Evolutionary conservation across 2,329 filamentous ascomycete genomes (phyloP), one percentile per base, ranked within the genome.

Genomic region (Scytalidium sp.): DNA sequence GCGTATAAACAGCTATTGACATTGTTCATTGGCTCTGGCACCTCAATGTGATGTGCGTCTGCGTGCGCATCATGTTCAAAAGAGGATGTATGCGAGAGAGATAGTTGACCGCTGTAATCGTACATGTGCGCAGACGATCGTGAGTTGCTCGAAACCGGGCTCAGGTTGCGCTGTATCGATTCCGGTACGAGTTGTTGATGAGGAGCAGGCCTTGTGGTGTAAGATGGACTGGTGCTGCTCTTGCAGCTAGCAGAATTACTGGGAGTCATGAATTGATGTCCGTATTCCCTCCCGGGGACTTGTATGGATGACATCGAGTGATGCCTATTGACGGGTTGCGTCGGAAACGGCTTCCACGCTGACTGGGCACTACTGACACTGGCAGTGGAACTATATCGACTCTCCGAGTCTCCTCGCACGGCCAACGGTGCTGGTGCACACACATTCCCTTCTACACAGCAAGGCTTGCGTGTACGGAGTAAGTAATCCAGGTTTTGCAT

Each of bases 1-100:
- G 73, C 73, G 50, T 69, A 64, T 17, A 71, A 59, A 46, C 64
- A 67, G 43, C 56, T 62, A 46, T 64, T 65, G 32, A 60, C 46
- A 42, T 65, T 64, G 21, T 7, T 43, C 15, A 49, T 42, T 10
- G 50, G 50, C 10, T 50, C 46, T 8, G 53, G 54, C 29, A 55
- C 56, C n/a, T n/a, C n/a, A n/a, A n/a, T n/a, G n/a, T 54, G 51
- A 17, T 58, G 53, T 2, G 55, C 49, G 4, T 41, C 23, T 15
- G 27, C 4, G 15, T 25, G n/a, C 41, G 36, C 19, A 19, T 44
- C 36, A 22, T 19, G 32, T 47, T 48, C 49, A 43, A 53, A 43
- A 23, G 44, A 25, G n/a, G 50, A 29, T 43, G 51, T 29, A 19
- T 53, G 53, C 19, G 55, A 50, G 41, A 51, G 21, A 36, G 52